Evolutionary conservation across 495 filamentous ascomycete species (phyloP).

Genomic region (Hyaloscypha variabilis): DNA sequence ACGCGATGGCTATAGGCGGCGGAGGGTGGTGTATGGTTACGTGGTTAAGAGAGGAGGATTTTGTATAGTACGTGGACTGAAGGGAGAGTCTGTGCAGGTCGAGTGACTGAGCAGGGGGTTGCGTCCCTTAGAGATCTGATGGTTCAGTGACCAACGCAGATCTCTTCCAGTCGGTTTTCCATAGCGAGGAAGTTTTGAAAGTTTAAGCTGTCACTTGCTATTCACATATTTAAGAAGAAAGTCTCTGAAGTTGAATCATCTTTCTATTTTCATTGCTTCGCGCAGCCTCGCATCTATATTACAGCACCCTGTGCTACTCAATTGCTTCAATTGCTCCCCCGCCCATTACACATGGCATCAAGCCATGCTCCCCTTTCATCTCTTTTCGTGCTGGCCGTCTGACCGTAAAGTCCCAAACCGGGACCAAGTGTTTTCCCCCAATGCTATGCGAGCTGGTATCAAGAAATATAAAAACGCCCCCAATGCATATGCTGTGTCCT

Average conservation of each 20-base stretch:
- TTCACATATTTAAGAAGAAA: neutral
- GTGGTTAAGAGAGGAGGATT: too few relatives aligned
- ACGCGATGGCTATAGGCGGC: constrained; percentile 36
- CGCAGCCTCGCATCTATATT: neutral
- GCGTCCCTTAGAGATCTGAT: too few relatives aligned
- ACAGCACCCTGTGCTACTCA: neutral
- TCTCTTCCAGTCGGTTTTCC: neutral
- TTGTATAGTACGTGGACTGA: too few relatives aligned
- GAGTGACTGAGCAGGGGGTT: too few relatives aligned
- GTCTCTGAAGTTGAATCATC: neutral
- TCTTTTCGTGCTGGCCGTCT: constrained; percentile 18
- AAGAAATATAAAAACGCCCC: constrained; percentile 19
- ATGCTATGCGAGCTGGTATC: constrained; percentile 11
- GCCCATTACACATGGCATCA: neutral
- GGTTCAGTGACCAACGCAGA: neutral
- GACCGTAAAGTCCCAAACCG: constrained; percentile 25
- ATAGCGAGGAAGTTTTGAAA: neutral
- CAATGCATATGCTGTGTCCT: constrained; percentile 5
- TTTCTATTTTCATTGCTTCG: neutral
- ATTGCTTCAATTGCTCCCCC: neutral
- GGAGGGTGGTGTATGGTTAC: too few relatives aligned
- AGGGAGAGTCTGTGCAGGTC: too few relatives aligned
- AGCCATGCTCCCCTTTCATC: neutral
- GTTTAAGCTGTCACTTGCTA: neutral
- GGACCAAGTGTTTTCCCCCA: constrained; percentile 18